Base-by-base conservation (phyloP, 2,329 filamentous ascomycete genomes). In the Colletotrichum sp. region DNA sequence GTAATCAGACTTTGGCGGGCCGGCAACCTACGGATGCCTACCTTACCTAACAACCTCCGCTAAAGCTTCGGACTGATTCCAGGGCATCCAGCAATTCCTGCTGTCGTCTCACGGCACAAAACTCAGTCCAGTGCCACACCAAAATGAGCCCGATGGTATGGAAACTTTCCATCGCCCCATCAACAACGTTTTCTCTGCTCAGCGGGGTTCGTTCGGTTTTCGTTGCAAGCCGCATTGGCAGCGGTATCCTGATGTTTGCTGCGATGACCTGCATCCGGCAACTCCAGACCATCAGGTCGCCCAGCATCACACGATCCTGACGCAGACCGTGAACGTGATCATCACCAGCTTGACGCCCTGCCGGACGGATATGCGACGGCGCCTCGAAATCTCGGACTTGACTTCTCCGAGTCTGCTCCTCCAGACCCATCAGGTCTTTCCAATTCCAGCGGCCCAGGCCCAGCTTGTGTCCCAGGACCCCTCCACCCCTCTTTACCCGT, bases 1-100 rank as follows among this genome's bases (percentile, higher is more conserved):
- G 69, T 75, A 72, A 75, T 75, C 73, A 67, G n/a, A 67, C 69
- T 67, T 34, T 67, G n/a, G 4, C 12, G 39, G 26, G 55, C 55
- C 55, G 24, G 61, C 30, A 16, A 32, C 63, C 36, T n/a, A n/a
- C n/a, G n/a, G n/a, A n/a, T n/a, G n/a, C n/a, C n/a, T n/a, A n/a
- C n/a, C n/a, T n/a, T n/a, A 32, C 63, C 36, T 34, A 7, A 13
- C 7, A 36, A 36, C 2, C 4, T 36, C 34, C 7, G 15, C 34
- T 36, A 39, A 39, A 39, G 36, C 39, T n/a, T 48, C 39, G 39
- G 18, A 48, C 18, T 32, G 28, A n/a, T 32, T 21, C 4, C 26
- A 12, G 6, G 36, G 43, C 34, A 39, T 43, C 18, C 16, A n/a
- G 24, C 28, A n/a, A 61, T 0, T 61, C 7, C 12, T 30, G 9